Conservation (phyloP, 75 land plant species). For the Sequoia sempervirens region DNA sequence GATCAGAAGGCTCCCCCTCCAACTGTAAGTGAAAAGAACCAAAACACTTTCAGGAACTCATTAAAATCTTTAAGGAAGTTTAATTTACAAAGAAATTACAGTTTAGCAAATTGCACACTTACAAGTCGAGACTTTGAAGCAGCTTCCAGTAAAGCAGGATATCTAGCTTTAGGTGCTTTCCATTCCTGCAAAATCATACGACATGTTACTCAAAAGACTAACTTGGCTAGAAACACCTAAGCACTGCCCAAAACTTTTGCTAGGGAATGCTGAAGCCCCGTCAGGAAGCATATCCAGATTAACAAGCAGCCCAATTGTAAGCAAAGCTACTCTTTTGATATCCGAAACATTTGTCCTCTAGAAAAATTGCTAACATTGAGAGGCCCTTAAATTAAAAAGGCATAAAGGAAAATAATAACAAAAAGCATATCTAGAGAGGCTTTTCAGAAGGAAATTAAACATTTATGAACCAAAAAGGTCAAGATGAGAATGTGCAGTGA, state of each 20-base stretch:
- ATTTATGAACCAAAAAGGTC: too few species aligned
- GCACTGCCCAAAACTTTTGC: background rate
- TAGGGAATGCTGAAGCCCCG: background rate
- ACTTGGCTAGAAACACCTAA: background rate
- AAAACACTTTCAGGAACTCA: background rate
- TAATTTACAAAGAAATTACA: background rate
- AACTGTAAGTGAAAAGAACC: slow-evolving; percentile 13
- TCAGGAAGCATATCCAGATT: background rate
- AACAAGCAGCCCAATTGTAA: background rate
- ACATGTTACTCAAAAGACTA: background rate
- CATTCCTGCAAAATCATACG: slow-evolving; percentile 65
- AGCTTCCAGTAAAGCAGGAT: slow-evolving; percentile 54
- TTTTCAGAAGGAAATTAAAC: too few species aligned
- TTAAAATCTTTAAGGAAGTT: slow-evolving; percentile 14
- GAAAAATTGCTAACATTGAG: too few species aligned
- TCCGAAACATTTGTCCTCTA: too few species aligned
- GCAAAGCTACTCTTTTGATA: background rate
- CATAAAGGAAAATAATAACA: too few species aligned
- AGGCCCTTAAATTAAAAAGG: too few species aligned
- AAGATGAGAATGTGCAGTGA: background rate
- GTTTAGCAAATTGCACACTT: slow-evolving; percentile 19
- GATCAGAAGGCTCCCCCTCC: slow-evolving; percentile 26
- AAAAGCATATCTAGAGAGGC: too few species aligned
- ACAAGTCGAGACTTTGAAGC: slow-evolving; percentile 46
- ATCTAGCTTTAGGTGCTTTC: slow-evolving; percentile 80